These are phyloP conservation scores for Trichophyton verrucosum DNA, from an alignment of 2,329 filamentous ascomycete genomes.

Conservation along the genomic window DNA sequence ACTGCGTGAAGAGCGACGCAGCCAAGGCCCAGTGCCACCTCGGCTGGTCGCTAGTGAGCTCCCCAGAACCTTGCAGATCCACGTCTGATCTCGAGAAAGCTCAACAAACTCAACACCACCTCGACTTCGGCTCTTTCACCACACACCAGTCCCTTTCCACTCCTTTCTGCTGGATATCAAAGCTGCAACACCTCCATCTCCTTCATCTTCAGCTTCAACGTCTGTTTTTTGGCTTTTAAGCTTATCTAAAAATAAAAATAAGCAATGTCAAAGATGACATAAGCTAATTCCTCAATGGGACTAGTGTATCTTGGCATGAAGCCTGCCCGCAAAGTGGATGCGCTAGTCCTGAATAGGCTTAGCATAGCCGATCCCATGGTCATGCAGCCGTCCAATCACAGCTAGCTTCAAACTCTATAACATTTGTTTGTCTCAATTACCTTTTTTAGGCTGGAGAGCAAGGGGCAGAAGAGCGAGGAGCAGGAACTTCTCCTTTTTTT, in stretches of 20 bases:
- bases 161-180: background rate
- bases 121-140: too few relatives aligned
- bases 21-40: background rate
- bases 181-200: background rate
- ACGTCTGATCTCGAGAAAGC: background rate
- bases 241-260: background rate
- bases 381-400: slow-evolving; percentile 1
- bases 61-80: background rate
- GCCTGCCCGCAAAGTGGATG: background rate
- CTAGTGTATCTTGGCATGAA: background rate
- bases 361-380: background rate
- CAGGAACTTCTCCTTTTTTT: background rate
- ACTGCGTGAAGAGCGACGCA: background rate
- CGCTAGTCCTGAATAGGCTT: background rate
- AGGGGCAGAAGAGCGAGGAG: background rate
- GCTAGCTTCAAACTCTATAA: background rate
- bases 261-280: background rate
- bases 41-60: background rate
- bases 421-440: slow-evolving; percentile 1
- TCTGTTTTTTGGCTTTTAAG: background rate
- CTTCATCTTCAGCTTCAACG: background rate
- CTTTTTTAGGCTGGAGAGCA: background rate
- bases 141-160: background rate
- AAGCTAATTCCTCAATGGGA: background rate
- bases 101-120: background rate